Conservation (phyloP, 768 basidiomycete species). For the Pleurotus citrinopileatus region DNA sequence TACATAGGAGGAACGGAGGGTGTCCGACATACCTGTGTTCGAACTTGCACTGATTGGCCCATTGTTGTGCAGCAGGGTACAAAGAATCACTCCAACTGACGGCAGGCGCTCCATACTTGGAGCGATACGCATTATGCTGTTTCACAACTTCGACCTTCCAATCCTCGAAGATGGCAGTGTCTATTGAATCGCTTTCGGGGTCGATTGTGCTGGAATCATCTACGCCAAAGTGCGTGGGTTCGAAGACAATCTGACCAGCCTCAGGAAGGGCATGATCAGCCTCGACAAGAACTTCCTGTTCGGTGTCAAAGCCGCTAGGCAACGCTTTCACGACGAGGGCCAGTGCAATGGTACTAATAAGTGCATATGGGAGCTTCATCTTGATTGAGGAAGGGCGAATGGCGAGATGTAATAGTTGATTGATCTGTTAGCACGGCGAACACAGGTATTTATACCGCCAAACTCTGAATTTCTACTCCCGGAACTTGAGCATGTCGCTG, state of each 20-base stretch:
- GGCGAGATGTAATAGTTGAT: neutral
- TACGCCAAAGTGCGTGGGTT: constrained; percentile 4
- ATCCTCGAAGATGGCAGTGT: constrained; percentile 12
- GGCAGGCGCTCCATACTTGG: constrained; percentile 20
- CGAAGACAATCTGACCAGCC: constrained; percentile 9
- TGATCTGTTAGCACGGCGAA: neutral
- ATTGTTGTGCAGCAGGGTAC: constrained; percentile 18
- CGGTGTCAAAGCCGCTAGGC: neutral
- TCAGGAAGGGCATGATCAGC: constrained; percentile 3
- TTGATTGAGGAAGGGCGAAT: neutral
- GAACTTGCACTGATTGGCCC: constrained; percentile 23
- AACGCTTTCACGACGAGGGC: neutral
- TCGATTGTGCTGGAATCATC: neutral
- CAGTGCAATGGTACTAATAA: neutral
- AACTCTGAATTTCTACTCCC: too few relatives aligned
- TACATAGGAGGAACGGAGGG: neutral
- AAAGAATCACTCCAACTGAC: constrained; percentile 21
- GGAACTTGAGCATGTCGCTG: too few relatives aligned
- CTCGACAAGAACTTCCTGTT: neutral
- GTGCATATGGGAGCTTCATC: neutral
- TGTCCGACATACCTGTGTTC: constrained; percentile 18
- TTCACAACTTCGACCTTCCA: constrained; percentile 17
- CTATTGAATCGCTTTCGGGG: neutral
- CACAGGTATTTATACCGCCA: neutral
- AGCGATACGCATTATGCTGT: constrained; percentile 18